These are phyloP conservation scores for Diaporthe eres DNA, from an alignment of 2,329 filamentous ascomycete species.

Conservation along the genomic window DNA sequence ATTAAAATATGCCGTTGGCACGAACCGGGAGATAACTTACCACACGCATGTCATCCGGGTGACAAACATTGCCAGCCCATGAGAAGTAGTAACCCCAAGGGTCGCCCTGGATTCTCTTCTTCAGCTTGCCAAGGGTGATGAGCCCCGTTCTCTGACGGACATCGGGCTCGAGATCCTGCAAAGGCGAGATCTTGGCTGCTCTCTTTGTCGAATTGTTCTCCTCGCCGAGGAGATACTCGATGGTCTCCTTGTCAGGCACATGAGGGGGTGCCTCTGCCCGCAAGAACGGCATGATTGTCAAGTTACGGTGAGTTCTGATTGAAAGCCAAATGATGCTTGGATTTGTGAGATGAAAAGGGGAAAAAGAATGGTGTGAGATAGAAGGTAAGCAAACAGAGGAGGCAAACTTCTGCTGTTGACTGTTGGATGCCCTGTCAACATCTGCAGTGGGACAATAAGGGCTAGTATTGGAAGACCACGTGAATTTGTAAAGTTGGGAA, in stretches of 20 bases:
- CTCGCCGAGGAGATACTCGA: slow-evolving; percentile 33
- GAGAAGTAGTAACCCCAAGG: slow-evolving; percentile 36
- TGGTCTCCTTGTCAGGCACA: slow-evolving; percentile 33
- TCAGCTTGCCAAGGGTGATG: slow-evolving; percentile 29
- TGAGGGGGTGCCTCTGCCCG: slow-evolving; percentile 25
- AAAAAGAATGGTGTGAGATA: background rate
- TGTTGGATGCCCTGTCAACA: background rate
- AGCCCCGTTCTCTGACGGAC: slow-evolving; percentile 19
- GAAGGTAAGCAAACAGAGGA: background rate
- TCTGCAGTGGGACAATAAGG: background rate
- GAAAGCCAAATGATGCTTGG: background rate
- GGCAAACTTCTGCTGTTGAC: background rate
- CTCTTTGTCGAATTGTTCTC: slow-evolving; percentile 3
- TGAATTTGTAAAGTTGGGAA: background rate
- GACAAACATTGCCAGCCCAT: slow-evolving; percentile 41
- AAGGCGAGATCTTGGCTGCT: slow-evolving; percentile 17
- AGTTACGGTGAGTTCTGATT: no score
- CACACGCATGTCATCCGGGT: slow-evolving; percentile 32
- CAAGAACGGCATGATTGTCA: slow-evolving; percentile 19
- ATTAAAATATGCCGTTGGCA: background rate
- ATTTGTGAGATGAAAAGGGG: background rate
- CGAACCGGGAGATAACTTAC: slow-evolving; percentile 3
- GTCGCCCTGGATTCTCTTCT: slow-evolving; percentile 33
- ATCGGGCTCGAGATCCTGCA: slow-evolving; percentile 27
- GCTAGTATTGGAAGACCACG: background rate